phyloP scores from a whole-genome alignment of 1,284 basidiomycete species.

The Xanthoconium separans region DNA sequence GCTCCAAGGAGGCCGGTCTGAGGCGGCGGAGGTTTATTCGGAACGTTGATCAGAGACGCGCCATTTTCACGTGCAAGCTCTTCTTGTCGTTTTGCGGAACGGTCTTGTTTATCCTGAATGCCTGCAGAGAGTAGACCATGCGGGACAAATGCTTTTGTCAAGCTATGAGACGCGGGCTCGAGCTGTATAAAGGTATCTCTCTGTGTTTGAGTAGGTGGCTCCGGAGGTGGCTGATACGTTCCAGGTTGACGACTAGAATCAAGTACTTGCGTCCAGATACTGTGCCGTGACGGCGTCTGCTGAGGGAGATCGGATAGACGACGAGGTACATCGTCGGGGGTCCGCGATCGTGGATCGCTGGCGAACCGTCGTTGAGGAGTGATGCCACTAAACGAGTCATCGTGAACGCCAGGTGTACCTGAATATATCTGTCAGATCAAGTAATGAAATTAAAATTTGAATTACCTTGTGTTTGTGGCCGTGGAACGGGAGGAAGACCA shows the following conservation, averaged over 20 bases:
- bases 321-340: conserved; percentile 42
- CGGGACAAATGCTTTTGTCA: conserved; percentile 92
- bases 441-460: conserved; percentile 1
- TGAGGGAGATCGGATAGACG: conserved; percentile 52
- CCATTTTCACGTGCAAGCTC: conserved; percentile 89
- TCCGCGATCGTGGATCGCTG: conserved; percentile 46
- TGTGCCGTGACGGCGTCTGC: conserved; percentile 54
- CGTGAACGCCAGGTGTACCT: conserved; percentile 17
- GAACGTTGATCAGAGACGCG: conserved; percentile 89
- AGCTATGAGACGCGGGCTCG: conserved; percentile 68
- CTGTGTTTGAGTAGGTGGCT: conserved; percentile 35
- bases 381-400: conserved; percentile 19
- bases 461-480: conserved; percentile 35
- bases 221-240: conserved; percentile 34
- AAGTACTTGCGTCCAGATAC: conserved; percentile 84
- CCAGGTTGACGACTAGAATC: conserved; percentile 61
- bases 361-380: conserved; percentile 39
- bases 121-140: conserved; percentile 94
- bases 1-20: conserved; percentile 95
- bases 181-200: conserved; percentile 82
- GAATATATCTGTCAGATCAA: conserved; percentile 13
- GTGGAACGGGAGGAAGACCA: conserved; percentile 44
- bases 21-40: conserved; percentile 91
- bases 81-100: conserved; percentile 93
- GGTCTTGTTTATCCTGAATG: conserved; percentile 92